These are phyloP conservation scores for Corynascus novoguineensis DNA, from an alignment of 495 filamentous ascomycete species.

Conservation along the genomic window DNA sequence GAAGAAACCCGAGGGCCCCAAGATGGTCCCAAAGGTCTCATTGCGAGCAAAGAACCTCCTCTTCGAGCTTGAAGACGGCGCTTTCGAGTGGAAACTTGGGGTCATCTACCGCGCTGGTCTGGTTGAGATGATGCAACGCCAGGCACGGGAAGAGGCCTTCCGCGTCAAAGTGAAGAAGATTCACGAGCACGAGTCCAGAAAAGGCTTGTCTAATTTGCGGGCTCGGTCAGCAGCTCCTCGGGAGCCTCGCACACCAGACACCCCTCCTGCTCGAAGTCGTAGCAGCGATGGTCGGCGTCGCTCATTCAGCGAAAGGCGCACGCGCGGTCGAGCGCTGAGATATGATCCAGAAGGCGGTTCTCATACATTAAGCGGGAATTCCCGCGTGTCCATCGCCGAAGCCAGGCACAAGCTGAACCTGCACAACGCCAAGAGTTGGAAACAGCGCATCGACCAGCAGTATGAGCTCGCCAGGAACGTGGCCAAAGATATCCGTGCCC, in stretches of 20 bases:
- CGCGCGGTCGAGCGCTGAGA: conserved; percentile 35
- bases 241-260: conserved; percentile 31
- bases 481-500: conserved; percentile 70
- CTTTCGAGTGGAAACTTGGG: conserved; percentile 95
- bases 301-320: conserved; percentile 24
- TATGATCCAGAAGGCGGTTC: conserved; percentile 76
- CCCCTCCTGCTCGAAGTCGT: conserved; percentile 44
- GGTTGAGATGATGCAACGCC: conserved; percentile 79
- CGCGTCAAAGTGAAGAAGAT: conserved; percentile 79
- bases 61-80: conserved; percentile 90
- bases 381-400: conserved; percentile 64
- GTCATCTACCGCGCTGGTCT: conserved; percentile 85
- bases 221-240: conserved; percentile 46
- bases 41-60: conserved; percentile 73
- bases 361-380: conserved; percentile 57
- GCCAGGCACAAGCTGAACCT: conserved; percentile 69
- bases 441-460: conserved; percentile 76
- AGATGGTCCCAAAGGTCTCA: conserved; percentile 76
- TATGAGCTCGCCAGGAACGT: conserved; percentile 62
- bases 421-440: conserved; percentile 88
- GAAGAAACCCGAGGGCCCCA: conserved; percentile 77
- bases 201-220: conserved; percentile 40
- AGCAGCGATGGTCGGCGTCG: conserved; percentile 45
- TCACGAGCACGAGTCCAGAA: conserved; percentile 56
- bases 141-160: conserved; percentile 88